Conservation (phyloP, 228 moss, liverwort and hornwort species). For the Sphagnum magellanicum region DNA sequence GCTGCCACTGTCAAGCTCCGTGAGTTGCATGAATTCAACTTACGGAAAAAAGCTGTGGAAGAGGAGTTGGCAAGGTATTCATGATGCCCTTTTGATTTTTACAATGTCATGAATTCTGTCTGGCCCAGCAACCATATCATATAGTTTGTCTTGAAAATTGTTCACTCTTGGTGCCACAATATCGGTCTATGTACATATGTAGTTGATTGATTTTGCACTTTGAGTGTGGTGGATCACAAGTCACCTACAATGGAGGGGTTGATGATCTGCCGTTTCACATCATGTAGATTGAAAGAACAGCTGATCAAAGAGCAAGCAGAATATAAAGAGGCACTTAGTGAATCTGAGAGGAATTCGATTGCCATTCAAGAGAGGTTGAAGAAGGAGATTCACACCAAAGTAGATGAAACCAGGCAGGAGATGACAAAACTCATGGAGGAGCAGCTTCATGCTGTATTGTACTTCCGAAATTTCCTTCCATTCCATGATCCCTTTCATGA, state of each 20-base stretch:
- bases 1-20: conserved; percentile 59
- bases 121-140: too few relatives aligned
- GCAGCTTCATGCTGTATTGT: conserved; percentile 52
- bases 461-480: too few relatives aligned
- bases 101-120: too few relatives aligned
- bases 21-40: conserved; percentile 57
- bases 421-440: conserved; percentile 54
- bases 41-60: conserved; percentile 52
- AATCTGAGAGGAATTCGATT: conserved; percentile 70
- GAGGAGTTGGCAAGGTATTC: conserved; percentile 51
- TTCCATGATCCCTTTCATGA: too few relatives aligned
- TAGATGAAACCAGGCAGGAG: conserved; percentile 62
- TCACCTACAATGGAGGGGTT: too few relatives aligned
- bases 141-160: too few relatives aligned
- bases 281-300: conserved; percentile 68
- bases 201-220: too few relatives aligned
- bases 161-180: too few relatives aligned
- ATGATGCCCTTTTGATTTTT: too few relatives aligned
- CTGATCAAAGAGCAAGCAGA: conserved; percentile 70
- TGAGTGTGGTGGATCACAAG: too few relatives aligned
- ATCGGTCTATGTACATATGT: too few relatives aligned
- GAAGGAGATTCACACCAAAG: conserved; percentile 62
- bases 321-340: conserved; percentile 71
- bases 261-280: too few relatives aligned
- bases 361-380: conserved; percentile 78